phyloP scores from a whole-genome alignment of 768 basidiomycete species.

The Psilocybe sp. region DNA sequence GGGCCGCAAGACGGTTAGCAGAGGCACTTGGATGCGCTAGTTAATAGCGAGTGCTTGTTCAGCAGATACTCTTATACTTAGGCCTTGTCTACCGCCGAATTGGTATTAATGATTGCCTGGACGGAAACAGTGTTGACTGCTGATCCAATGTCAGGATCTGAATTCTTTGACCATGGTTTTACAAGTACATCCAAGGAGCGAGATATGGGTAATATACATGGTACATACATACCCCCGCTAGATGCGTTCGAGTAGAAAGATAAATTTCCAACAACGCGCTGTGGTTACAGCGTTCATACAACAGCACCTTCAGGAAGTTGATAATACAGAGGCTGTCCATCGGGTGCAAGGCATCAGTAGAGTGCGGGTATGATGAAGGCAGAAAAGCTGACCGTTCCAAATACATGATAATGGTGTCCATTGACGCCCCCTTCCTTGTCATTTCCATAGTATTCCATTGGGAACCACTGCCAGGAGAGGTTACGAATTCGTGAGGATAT shows the following conservation, averaged over 20 bases:
- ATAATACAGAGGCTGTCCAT: conserved; percentile 49
- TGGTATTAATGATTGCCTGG: too few species aligned
- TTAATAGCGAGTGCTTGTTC: too few species aligned
- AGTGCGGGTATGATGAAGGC: background rate
- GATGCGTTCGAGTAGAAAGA: too few species aligned
- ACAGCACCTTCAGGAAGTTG: conserved; percentile 42
- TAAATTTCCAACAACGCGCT: too few species aligned
- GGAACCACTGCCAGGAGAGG: conserved; percentile 62
- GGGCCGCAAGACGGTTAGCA: conserved; percentile 23
- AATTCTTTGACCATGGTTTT: too few species aligned
- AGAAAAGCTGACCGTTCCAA: conserved; percentile 49
- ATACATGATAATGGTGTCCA: conserved; percentile 78
- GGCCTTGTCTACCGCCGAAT: too few species aligned
- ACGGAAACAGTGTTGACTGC: too few species aligned
- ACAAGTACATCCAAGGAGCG: too few species aligned
- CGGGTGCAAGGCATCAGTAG: background rate
- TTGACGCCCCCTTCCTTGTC: conserved; percentile 53
- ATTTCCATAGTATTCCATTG: conserved; percentile 64
- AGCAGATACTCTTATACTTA: too few species aligned
- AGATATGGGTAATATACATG: background rate
- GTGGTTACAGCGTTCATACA: conserved; percentile 22
- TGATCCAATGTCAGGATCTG: too few species aligned
- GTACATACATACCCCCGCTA: background rate
- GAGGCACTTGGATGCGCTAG: too few species aligned
- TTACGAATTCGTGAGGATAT: background rate